Conservation (phyloP, 108 stramenopile genomes). For the Pseudonitzschia pungens region DNA sequence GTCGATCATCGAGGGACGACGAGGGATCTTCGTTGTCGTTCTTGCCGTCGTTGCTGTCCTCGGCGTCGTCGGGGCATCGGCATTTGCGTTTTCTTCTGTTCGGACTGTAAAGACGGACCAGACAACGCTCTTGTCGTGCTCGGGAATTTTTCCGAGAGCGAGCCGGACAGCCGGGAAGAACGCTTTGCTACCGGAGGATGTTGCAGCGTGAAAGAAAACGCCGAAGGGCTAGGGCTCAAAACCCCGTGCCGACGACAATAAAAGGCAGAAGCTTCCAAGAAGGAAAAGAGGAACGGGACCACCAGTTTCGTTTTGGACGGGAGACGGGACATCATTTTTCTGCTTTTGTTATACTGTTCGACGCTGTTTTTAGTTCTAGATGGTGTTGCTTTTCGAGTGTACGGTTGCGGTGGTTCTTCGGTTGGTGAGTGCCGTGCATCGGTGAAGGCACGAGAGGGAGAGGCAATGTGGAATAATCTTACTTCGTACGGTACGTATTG, state of each 20-base stretch:
- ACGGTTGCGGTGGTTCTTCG: no score
- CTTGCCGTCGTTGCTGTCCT: background rate
- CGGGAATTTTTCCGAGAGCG: conserved; percentile 1
- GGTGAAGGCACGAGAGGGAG: no score
- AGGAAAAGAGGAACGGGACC: background rate
- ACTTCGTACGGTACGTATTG: no score
- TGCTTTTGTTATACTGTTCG: background rate
- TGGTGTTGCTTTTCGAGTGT: no score
- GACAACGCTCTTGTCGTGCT: background rate
- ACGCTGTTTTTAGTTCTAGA: no score
- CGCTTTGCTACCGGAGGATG: background rate
- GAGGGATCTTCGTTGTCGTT: conserved; percentile 21
- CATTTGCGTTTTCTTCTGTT: conserved; percentile 2
- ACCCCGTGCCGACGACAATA: background rate
- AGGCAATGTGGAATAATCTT: no score
- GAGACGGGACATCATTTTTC: background rate
- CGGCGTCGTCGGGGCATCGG: conserved; percentile 10
- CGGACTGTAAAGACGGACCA: no score
- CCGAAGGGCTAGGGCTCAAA: background rate
- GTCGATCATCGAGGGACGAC: conserved; percentile 23
- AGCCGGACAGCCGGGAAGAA: background rate
- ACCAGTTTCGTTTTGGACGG: background rate
- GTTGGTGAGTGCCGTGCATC: no score
- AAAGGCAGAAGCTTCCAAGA: background rate
- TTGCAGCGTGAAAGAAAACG: background rate